phyloP scores from a whole-genome alignment of 106 monocot genomes.

The Platanthera zijinensis region DNA sequence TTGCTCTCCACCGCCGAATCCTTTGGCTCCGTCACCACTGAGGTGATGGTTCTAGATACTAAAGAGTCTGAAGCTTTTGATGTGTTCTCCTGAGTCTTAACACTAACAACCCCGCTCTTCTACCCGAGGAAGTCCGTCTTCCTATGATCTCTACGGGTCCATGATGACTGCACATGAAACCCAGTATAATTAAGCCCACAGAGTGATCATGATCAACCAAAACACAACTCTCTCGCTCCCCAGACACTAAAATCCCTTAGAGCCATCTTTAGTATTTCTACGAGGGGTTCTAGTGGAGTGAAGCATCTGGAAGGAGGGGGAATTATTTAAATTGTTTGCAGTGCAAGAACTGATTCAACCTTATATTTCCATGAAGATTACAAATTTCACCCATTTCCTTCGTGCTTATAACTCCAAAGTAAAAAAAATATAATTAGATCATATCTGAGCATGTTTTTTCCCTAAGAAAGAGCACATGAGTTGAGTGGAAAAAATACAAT shows the following conservation, averaged over 20 bases:
- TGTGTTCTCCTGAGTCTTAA: slow-evolving; percentile 12
- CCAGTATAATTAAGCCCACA: too few species aligned
- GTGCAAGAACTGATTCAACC: slow-evolving; percentile 24
- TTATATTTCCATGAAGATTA: slow-evolving; percentile 26
- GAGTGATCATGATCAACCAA: slow-evolving; percentile 62
- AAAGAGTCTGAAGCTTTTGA: slow-evolving; percentile 1
- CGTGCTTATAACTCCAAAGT: slow-evolving; percentile 23
- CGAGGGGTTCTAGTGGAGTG: slow-evolving; percentile 39
- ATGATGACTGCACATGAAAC: slow-evolving; percentile 68
- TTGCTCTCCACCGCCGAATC: slow-evolving; percentile 17
- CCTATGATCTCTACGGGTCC: slow-evolving; percentile 56
- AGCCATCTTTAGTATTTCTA: slow-evolving; percentile 29
- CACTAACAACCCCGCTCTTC: slow-evolving; percentile 20
- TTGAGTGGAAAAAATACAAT: neutral
- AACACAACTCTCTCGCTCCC: slow-evolving; percentile 50
- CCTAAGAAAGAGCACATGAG: neutral
- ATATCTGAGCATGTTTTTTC: too few species aligned
- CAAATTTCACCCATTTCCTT: slow-evolving; percentile 26
- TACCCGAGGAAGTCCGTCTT: slow-evolving; percentile 45
- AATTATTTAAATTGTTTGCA: slow-evolving; percentile 36
- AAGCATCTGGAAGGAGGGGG: slow-evolving; percentile 41
- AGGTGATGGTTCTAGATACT: slow-evolving; percentile 10
- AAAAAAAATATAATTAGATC: neutral
- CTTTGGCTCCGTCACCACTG: too few species aligned
- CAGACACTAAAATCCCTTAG: slow-evolving; percentile 30